Evolutionary conservation across 2,329 filamentous ascomycete genomes (phyloP), one percentile per base, ranked within the genome.

Genomic region (Claviceps maximensis): DNA sequence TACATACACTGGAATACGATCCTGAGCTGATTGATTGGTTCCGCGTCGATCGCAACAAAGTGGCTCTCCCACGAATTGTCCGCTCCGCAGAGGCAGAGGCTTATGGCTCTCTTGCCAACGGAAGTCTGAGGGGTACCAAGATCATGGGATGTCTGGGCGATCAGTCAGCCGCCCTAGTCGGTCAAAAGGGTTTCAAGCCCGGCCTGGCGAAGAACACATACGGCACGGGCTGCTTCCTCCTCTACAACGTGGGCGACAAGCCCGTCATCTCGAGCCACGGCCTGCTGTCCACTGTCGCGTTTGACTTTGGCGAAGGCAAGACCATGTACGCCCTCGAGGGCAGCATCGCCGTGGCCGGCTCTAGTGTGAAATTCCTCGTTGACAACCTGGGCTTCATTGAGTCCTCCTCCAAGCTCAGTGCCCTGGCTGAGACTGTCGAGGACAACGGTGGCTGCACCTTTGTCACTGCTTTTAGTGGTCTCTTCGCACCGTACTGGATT

Each of bases 401-500:
- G 53, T 67, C 68, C 13, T 74, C 72, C 0, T 67, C 69, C 54
- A 69, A 74, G 62, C 65, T 75, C 45, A 72, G 70, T 53, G 66
- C 67, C 1, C 62, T 75, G n/a, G 72, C 72, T 49, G 71, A 74
- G 65, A 73, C 71, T 7, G 72, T 75, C 31, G 65, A 71, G 53
- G 83, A 90, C 67, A 89, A 84, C 58, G 87, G 86, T 55, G 87
- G 87, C 9, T 83, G 84, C 61, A 80, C 86, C 19, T 79, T 90
- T 61, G 87, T 90, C 55, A 90, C 86, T 10, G 87, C 86, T 10
- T 90, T 90, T 65, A 87, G 82, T 65, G 86, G 86, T 49, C 75
- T 90, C 3, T 90, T 89, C 64, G 86, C 86, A 0, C 87, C 87
- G 0, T 90, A 90, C 70, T 90, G 86, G 87, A 86, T 89, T 57